Evolutionary conservation across 305 asterid species (phyloP).

Genomic region (Fraxinus albicans): DNA sequence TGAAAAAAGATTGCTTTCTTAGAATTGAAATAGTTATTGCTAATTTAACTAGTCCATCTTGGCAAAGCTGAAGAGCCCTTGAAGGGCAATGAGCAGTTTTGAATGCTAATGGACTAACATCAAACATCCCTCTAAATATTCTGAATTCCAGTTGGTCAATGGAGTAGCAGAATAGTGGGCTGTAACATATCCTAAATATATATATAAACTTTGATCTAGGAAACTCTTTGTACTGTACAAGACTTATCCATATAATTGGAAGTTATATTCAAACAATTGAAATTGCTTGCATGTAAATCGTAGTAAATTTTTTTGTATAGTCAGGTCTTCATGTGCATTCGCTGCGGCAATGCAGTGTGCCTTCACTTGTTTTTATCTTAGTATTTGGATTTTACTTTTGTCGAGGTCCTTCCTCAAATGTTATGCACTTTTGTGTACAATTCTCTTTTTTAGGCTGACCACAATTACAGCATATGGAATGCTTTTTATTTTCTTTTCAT

Average conservation of each 20-base stretch:
- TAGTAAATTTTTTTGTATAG: neutral
- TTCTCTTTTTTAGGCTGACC: neutral
- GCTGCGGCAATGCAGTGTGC: neutral
- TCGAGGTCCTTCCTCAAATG: neutral
- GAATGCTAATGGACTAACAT: conserved; percentile 45
- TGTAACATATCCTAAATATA: neutral
- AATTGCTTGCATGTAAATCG: neutral
- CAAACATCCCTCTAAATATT: conserved; percentile 33
- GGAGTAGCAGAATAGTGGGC: neutral
- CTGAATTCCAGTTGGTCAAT: conserved; percentile 10
- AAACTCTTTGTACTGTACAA: neutral
- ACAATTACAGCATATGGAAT: neutral
- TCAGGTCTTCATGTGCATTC: neutral
- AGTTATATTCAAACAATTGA: neutral
- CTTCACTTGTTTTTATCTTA: neutral
- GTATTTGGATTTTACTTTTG: neutral
- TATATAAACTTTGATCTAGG: neutral
- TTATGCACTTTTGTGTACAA: neutral
- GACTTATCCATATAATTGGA: neutral
- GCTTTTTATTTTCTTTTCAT: neutral
- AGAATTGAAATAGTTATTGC: neutral
- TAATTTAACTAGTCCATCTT: neutral
- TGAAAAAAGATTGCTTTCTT: neutral
- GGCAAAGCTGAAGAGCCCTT: conserved; percentile 3
- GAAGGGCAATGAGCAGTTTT: conserved; percentile 29